These are phyloP conservation scores for Trifolium fragiferum DNA, from an alignment of 306 rosid species.

Conservation along the genomic window DNA sequence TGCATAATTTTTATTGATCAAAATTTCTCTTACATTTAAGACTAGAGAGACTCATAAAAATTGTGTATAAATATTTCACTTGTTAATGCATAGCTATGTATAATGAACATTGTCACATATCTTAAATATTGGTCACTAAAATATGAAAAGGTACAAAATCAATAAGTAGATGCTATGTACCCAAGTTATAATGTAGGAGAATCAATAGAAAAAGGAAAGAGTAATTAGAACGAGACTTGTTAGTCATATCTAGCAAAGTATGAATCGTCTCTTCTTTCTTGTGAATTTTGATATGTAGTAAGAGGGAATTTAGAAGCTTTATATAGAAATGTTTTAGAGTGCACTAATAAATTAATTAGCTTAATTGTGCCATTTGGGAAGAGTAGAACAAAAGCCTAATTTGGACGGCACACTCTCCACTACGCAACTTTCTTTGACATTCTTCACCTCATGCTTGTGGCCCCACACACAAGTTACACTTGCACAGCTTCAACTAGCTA, in stretches of 20 bases:
- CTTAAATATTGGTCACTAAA: not conserved
- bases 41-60: not conserved
- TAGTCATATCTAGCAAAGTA: slow-evolving; percentile 45
- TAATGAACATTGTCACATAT: not conserved
- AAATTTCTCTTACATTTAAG: no score
- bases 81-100: not conserved
- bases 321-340: slow-evolving; percentile 19
- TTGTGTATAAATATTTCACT: not conserved
- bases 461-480: not conserved
- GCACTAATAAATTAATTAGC: slow-evolving; percentile 6
- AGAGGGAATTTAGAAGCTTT: not conserved
- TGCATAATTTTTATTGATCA: no score
- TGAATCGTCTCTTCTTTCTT: slow-evolving; percentile 1
- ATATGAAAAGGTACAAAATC: not conserved
- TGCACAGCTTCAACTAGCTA: not conserved
- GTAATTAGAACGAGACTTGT: slow-evolving; percentile 18
- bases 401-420: slow-evolving; percentile 7
- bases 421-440: slow-evolving; percentile 37
- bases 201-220: slow-evolving; percentile 47
- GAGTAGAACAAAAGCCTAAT: slow-evolving; percentile 20
- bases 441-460: not conserved
- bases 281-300: not conserved
- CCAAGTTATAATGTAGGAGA: slow-evolving; percentile 49
- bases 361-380: not conserved
- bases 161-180: slow-evolving; percentile 34